Base-by-base conservation (phyloP, 1,139 yeast genomes). In the Torulaspora globosa region DNA sequence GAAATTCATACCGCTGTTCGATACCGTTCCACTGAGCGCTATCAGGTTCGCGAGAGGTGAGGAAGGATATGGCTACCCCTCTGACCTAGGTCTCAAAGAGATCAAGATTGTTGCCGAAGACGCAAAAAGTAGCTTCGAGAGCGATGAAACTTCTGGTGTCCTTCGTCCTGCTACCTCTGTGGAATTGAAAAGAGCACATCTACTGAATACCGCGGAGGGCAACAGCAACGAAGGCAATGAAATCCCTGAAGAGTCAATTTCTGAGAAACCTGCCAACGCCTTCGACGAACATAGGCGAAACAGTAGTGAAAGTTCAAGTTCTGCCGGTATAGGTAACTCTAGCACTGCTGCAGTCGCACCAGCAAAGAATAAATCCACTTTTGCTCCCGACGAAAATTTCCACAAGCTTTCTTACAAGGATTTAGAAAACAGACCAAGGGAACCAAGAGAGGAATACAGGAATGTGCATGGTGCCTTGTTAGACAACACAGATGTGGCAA, bases 21-120 rank as follows among this genome's bases (percentile, higher is more conserved):
- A 78, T 57, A 71, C 75, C 32, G 87, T 84, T 42, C 92, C 97
- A 51, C 75, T 95, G 43, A 79, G 87, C 46, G 88, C 87, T 3
- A 73, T 84, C 52, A 72, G 72, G 52, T 74, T 75, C 55, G 79
- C 83, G 33, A 72, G 79, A 52, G 84, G 82, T 50, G 80, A 75
- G 49, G 47, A 49, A 8, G 51, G 52, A n/a, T 45, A 41, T 14
- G 49, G 48, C 8, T 75, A 75, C 51, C 75, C 88, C 55, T 67
- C 71, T 34, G 92, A 84, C 59, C 82, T 80, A 62, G 92, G 92
- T 40, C 62, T 57, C 52, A 69, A 71, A 47, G 88, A 84, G 64
- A 72, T 80, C 41, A 71, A 71, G 53, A 60, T 66, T 27, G 78
- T 77, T 54, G 86, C 87, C 47, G 68, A 57, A 45, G 31, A 67